A percentile compares a stretch with the other conserved stretches of the same genome.
Evolutionary conservation across 2,329 filamentous ascomycete species (phyloP).

Genomic region (Cytospora paraplurivora): DNA sequence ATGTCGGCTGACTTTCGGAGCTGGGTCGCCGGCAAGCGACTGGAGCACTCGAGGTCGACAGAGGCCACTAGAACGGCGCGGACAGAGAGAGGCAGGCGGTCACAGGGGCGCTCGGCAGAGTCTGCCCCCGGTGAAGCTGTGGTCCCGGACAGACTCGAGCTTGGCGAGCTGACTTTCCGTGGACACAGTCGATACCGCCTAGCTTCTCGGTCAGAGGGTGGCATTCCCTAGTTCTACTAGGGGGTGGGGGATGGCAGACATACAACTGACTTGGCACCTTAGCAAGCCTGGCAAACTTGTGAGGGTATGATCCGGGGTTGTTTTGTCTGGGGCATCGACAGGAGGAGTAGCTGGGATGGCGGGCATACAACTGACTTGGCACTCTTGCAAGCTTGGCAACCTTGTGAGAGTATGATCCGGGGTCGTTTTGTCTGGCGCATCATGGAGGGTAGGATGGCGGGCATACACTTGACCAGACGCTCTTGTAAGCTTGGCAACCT

Average conservation of each 20-base stretch:
- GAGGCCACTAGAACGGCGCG: neutral
- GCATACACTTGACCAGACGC: neutral
- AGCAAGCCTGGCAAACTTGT: neutral
- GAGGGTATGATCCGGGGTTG: neutral
- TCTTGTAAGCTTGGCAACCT: no score
- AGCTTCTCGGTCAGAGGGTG: neutral
- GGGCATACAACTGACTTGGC: neutral
- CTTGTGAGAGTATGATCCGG: neutral
- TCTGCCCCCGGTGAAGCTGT: neutral
- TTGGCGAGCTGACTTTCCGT: slow-evolving; percentile 1
- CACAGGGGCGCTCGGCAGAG: neutral
- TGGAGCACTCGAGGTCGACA: neutral
- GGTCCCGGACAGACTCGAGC: neutral
- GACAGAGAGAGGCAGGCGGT: neutral
- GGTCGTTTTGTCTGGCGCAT: neutral
- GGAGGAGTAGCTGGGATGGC: neutral
- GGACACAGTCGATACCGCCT: neutral
- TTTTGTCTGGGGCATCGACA: neutral
- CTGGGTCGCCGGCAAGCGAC: neutral
- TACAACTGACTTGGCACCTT: neutral
- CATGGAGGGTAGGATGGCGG: neutral
- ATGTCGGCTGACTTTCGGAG: neutral
- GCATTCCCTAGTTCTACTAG: neutral
- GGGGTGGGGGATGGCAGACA: neutral
- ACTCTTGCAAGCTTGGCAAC: neutral